These are phyloP conservation scores for Platanus orientalis DNA, from an alignment of 164 flowering plant genomes.

Conservation along the genomic window DNA sequence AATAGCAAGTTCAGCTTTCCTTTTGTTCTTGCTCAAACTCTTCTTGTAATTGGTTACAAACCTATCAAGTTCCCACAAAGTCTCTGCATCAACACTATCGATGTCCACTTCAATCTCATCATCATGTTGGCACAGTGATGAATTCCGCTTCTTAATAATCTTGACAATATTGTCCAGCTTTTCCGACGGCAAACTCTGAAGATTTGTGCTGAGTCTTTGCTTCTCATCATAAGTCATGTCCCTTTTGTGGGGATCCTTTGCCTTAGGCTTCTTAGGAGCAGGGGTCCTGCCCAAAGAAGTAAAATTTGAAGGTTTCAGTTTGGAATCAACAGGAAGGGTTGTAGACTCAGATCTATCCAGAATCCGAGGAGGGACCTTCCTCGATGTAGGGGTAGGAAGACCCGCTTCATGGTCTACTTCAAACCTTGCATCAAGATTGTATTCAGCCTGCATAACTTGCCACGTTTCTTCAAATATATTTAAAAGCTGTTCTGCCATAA, in stretches of 20 bases:
- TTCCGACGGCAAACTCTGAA: slow-evolving; percentile 68
- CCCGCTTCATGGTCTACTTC: slow-evolving; percentile 24
- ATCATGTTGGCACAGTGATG: slow-evolving; percentile 60
- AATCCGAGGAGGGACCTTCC: slow-evolving; percentile 19
- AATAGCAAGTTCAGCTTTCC: slow-evolving; percentile 47
- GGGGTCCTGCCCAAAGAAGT: slow-evolving; percentile 35
- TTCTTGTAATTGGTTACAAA: slow-evolving; percentile 65
- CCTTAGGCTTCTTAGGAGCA: slow-evolving; percentile 57
- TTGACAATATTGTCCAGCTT: slow-evolving; percentile 73
- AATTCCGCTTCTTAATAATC: slow-evolving; percentile 73
- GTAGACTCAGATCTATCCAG: slow-evolving; percentile 45
- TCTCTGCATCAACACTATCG: slow-evolving; percentile 75
- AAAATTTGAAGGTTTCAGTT: slow-evolving; percentile 16
- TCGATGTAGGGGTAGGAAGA: slow-evolving; percentile 32
- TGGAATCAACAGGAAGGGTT: slow-evolving; percentile 27
- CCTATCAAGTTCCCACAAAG: slow-evolving; percentile 87
- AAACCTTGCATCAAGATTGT: slow-evolving; percentile 23
- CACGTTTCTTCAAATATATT: slow-evolving; percentile 64
- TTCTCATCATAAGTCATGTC: slow-evolving; percentile 87
- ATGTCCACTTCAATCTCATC: slow-evolving; percentile 93
- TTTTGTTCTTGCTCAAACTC: slow-evolving; percentile 57
- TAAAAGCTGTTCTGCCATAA: slow-evolving; percentile 58
- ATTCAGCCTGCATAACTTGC: slow-evolving; percentile 39
- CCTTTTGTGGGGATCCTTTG: slow-evolving; percentile 50
- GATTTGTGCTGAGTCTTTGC: slow-evolving; percentile 64